Evolutionary conservation across 768 basidiomycete species (phyloP).

Genomic region (Ephemerocybe angulata): DNA sequence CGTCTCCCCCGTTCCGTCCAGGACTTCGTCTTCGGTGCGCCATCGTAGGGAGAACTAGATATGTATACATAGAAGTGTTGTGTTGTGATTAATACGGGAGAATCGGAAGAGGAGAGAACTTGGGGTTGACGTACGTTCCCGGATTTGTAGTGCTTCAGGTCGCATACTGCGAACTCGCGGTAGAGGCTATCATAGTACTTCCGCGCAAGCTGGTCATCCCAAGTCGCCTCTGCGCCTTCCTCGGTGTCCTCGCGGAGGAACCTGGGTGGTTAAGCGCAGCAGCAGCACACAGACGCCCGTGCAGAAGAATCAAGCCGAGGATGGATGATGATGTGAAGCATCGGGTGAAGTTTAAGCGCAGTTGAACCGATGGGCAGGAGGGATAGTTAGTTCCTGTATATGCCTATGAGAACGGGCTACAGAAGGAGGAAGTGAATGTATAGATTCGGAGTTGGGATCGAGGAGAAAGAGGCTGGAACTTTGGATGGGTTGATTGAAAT

Average conservation of each 20-base stretch:
- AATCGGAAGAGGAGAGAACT: not conserved
- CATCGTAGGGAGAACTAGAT: constrained; percentile 83
- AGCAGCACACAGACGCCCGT: not conserved
- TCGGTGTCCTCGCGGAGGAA: constrained; percentile 73
- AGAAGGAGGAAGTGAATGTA: no score
- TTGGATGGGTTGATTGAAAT: not conserved
- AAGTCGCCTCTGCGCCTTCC: constrained; percentile 35
- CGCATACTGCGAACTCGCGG: constrained; percentile 88
- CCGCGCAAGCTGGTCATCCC: constrained; percentile 83
- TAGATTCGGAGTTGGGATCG: not conserved
- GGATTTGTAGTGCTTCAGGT: constrained; percentile 94
- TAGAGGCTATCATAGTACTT: constrained; percentile 89
- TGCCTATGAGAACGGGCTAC: no score
- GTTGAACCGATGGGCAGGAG: not conserved
- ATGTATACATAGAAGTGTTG: not conserved
- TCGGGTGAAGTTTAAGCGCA: not conserved
- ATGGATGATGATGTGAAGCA: not conserved
- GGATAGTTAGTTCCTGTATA: not conserved
- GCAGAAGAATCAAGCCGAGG: no score
- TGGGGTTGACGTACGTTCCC: constrained; percentile 59
- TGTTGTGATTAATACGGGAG: not conserved
- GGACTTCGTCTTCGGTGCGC: constrained; percentile 89
- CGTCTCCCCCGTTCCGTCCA: constrained; percentile 79
- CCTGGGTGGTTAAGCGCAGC: constrained; percentile 32
- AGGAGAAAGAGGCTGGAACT: not conserved